These are phyloP conservation scores for Huntiella moniliformis DNA, from an alignment of 2,329 filamentous ascomycete species.

Conservation along the genomic window DNA sequence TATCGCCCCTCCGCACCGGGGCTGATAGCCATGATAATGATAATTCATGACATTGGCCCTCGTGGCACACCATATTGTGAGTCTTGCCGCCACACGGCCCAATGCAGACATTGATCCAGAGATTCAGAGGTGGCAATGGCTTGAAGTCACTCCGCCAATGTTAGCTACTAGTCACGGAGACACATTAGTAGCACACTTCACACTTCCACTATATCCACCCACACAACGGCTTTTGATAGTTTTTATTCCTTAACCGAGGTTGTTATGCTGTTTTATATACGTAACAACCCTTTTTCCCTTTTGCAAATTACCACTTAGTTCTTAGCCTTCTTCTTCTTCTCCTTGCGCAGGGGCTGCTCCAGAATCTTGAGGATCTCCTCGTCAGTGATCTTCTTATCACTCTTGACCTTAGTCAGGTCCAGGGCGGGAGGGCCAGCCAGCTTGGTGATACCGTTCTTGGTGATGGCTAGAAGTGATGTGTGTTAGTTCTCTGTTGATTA, in stretches of 20 bases:
- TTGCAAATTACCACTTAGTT: slow-evolving; percentile 16
- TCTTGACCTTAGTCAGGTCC: slow-evolving; percentile 69
- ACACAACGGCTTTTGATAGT: slow-evolving; percentile 8
- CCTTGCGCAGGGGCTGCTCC: slow-evolving; percentile 78
- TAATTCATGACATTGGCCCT: no score
- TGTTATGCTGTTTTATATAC: not conserved
- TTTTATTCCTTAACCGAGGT: slow-evolving; percentile 8
- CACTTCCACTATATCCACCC: slow-evolving; percentile 3
- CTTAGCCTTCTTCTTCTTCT: slow-evolving; percentile 78
- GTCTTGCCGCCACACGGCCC: no score
- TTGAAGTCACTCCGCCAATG: no score
- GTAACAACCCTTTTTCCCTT: not conserved
- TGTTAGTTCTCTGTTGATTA: not conserved
- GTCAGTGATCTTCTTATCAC: slow-evolving; percentile 94
- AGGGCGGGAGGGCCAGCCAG: slow-evolving; percentile 57
- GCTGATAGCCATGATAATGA: no score
- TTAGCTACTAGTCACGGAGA: not conserved
- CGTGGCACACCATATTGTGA: no score
- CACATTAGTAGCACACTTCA: not conserved
- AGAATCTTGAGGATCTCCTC: slow-evolving; percentile 91
- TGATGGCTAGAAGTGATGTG: slow-evolving; percentile 47
- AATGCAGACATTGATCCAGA: no score
- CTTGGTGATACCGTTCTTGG: slow-evolving; percentile 89
- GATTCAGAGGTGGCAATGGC: no score
- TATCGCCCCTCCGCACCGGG: no score